These are phyloP conservation scores for Fraxinus albicans DNA, from an alignment of 305 asterid species.

Conservation along the genomic window DNA sequence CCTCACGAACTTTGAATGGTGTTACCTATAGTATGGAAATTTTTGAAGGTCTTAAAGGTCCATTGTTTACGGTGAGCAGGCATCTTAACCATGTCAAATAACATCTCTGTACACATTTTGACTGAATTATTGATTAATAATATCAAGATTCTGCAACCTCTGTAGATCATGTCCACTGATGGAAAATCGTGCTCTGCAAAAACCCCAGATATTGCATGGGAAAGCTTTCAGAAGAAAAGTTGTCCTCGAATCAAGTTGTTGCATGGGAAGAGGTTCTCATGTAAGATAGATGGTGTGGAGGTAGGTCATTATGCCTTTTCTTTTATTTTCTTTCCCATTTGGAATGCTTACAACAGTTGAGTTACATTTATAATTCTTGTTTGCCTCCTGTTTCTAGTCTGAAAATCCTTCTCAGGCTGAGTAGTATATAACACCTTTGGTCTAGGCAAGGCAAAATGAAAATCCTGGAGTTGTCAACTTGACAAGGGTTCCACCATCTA, in stretches of 20 bases:
- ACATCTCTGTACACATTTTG: background rate
- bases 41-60: slow-evolving; percentile 87
- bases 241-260: slow-evolving; percentile 54
- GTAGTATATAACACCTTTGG: background rate
- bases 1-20: slow-evolving; percentile 66
- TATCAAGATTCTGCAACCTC: slow-evolving; percentile 18
- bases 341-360: background rate
- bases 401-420: background rate
- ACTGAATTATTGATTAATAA: slow-evolving; percentile 17
- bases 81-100: slow-evolving; percentile 15
- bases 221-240: slow-evolving; percentile 77
- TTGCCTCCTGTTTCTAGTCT: background rate
- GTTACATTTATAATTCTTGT: background rate
- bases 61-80: slow-evolving; percentile 64
- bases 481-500: background rate
- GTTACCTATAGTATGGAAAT: slow-evolving; percentile 74
- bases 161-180: slow-evolving; percentile 75
- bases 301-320: slow-evolving; percentile 33
- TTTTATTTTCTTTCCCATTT: background rate
- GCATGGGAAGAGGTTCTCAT: slow-evolving; percentile 80
- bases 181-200: slow-evolving; percentile 79
- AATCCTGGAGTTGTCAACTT: background rate
- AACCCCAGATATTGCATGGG: slow-evolving; percentile 93
- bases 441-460: background rate
- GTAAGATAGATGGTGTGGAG: slow-evolving; percentile 90